Conservation (phyloP, 1,284 basidiomycete genomes). For the Limonomyces culmigenus region DNA sequence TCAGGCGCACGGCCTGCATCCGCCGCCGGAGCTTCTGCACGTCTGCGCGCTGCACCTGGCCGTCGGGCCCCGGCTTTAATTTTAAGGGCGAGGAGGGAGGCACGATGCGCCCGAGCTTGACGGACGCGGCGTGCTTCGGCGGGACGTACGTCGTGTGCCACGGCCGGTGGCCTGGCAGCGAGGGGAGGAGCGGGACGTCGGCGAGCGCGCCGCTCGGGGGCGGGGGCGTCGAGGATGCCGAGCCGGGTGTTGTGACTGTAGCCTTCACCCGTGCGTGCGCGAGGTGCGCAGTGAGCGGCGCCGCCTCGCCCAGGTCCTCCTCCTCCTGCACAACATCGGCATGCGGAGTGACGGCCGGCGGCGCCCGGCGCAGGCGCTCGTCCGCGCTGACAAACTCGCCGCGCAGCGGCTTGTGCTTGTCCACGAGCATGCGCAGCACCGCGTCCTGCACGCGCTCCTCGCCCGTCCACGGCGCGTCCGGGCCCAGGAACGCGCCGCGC, state of each 20-base stretch:
- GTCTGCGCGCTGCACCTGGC: constrained; percentile 29
- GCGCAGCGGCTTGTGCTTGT: constrained; percentile 70
- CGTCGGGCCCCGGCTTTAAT: constrained; percentile 30
- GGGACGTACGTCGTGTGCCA: constrained; percentile 55
- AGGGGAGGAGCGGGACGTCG: constrained; percentile 17
- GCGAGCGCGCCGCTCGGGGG: neutral
- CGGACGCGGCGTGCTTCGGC: constrained; percentile 18
- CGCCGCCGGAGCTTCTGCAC: constrained; percentile 36
- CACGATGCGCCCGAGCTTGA: constrained; percentile 26
- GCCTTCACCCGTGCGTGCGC: neutral
- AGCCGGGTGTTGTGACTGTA: neutral
- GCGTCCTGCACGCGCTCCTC: constrained; percentile 60
- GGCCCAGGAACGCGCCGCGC: constrained; percentile 13
- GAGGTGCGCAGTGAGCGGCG: neutral
- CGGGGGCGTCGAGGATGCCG: neutral
- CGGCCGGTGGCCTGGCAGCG: constrained; percentile 39
- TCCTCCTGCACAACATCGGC: constrained; percentile 3
- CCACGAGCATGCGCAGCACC: constrained; percentile 71
- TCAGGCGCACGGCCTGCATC: constrained; percentile 37
- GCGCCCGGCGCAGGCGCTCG: constrained; percentile 46
- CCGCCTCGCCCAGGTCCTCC: neutral
- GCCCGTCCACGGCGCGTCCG: constrained; percentile 56
- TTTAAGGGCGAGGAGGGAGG: constrained; percentile 12
- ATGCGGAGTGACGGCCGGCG: constrained; percentile 19
- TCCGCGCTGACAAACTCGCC: constrained; percentile 53